These are phyloP conservation scores for Aspergillus hancockii DNA, from an alignment of 495 filamentous ascomycete genomes.

Conservation along the genomic window DNA sequence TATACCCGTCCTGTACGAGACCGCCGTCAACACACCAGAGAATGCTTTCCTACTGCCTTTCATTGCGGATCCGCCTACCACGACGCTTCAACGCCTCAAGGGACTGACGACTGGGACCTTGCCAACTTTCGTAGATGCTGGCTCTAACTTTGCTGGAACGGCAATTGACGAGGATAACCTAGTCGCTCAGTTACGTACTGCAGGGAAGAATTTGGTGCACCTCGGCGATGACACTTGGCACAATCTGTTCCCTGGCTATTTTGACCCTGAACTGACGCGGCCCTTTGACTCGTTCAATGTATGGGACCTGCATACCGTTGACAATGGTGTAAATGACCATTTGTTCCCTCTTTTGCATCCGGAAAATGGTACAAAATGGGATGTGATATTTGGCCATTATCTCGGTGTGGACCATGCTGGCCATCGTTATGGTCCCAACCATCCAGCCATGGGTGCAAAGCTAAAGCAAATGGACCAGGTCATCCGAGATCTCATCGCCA, in stretches of 20 bases:
- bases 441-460: constrained; percentile 88
- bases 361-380: constrained; percentile 71
- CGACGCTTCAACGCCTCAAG: constrained; percentile 89
- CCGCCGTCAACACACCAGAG: constrained; percentile 65
- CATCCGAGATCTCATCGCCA: constrained; percentile 67
- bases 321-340: constrained; percentile 93
- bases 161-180: constrained; percentile 98
- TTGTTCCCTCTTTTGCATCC: constrained; percentile 78
- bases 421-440: constrained; percentile 92
- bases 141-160: constrained; percentile 92
- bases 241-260: constrained; percentile 85
- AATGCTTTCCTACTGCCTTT: constrained; percentile 92
- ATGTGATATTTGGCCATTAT: constrained; percentile 89
- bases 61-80: constrained; percentile 94
- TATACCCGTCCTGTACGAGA: constrained; percentile 82
- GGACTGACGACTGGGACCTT: constrained; percentile 93
- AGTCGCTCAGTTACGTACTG: constrained; percentile 75
- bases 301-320: constrained; percentile 95
- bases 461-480: constrained; percentile 87
- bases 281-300: constrained; percentile 98
- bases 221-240: constrained; percentile 98
- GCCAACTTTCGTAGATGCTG: constrained; percentile 90
- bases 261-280: constrained; percentile 77
- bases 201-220: constrained; percentile 85
- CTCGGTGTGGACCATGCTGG: constrained; percentile 97